These are phyloP conservation scores for Neurospora sp. DNA, from an alignment of 2,329 filamentous ascomycete species.

Conservation along the genomic window DNA sequence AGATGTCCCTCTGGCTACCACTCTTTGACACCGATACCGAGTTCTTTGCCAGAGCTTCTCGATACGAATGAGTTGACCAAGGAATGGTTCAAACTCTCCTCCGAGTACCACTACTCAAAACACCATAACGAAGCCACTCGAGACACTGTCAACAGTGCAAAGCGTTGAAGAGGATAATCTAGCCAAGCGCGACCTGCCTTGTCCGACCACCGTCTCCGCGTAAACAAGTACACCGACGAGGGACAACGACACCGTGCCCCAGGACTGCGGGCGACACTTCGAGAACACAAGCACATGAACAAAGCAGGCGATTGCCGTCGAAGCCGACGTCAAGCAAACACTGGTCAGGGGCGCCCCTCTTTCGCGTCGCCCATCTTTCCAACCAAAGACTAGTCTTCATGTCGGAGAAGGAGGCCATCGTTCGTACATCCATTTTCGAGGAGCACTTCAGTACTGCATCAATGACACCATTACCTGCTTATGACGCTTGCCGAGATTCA, in stretches of 20 bases:
- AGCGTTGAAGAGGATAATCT: neutral
- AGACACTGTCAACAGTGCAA: neutral
- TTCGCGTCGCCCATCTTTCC: too few species aligned
- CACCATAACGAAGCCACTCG: neutral
- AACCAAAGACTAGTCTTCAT: too few species aligned
- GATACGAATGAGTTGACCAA: too few species aligned
- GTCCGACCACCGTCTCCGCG: fast-evolving
- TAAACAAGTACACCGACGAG: neutral
- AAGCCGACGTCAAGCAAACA: too few species aligned
- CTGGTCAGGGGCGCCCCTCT: too few species aligned
- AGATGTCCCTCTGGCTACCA: neutral
- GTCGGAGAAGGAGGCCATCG: too few species aligned
- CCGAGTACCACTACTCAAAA: neutral
- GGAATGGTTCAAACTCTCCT: neutral
- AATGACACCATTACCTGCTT: too few species aligned
- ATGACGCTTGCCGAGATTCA: too few species aligned
- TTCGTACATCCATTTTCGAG: neutral
- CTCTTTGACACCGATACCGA: neutral
- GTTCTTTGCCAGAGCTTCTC: neutral
- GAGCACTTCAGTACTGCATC: neutral
- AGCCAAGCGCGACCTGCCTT: neutral
- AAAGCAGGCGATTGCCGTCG: too few species aligned
- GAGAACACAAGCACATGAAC: neutral
- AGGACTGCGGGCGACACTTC: neutral
- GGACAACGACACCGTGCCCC: neutral